Evolutionary conservation across 2,329 filamentous ascomycete species (phyloP), one percentile per base, ranked within the genome.

Genomic region (Atkinsonella texensis): DNA sequence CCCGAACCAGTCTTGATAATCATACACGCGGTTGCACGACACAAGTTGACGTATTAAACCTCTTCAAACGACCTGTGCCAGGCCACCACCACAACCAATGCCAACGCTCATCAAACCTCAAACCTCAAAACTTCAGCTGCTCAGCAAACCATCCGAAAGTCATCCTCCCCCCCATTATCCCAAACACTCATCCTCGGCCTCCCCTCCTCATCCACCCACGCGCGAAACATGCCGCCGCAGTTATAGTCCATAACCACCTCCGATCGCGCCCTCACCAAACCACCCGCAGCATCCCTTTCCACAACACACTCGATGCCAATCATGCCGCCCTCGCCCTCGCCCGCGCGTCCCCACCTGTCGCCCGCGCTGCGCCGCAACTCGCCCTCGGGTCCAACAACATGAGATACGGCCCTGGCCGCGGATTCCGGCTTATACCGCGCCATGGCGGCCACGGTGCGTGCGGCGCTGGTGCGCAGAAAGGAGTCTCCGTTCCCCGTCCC

Each of bases 401-500:
- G 76, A 0, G 71, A 72, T 9, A 91, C 64, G 0, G 88, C 84
- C 1, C 71, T 62, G 1, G 76, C 66, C 0, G 85, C 72, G 0
- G 81, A 64, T 15, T 70, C 55, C 0, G 58, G 68, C 51, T 63
- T 71, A 67, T 86, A 93, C 12, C 84, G 77, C 17, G 84, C 82
- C 57, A 90, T 84, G 1, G 87, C 81, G 1, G 80, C 84, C 0
- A 84, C 81, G 0, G 86, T 90, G 33, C 86, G 80, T 0, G 78
- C 80, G 1, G 89, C 89, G 13, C 75, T 78, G 2, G 81, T 71
- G 4, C 88, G 81, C 15, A 95, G 74, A 64, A 95, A 95, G 0
- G 86, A 88, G 67, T 95, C 89, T 0, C 90, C 89, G 59, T 95
- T 95, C 0, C 89, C 90, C 0, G 89, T 91, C 0, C 87, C 86